A percentile compares a stretch with the other conserved stretches of the same genome.
Conservation (phyloP, 2,329 filamentous ascomycete genomes). For the Phialocephala subalpina region DNA sequence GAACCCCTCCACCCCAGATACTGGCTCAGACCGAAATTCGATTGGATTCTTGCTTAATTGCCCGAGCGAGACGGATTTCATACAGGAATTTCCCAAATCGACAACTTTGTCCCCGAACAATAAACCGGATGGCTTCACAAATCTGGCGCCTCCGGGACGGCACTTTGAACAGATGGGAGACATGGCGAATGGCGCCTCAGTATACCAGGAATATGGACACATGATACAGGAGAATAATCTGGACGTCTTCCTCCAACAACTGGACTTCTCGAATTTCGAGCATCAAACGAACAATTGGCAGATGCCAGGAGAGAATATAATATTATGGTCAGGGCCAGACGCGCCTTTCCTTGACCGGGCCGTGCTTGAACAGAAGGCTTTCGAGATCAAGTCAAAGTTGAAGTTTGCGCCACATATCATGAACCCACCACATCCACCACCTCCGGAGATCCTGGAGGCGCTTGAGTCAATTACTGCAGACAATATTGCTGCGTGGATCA, state of each 20-base stretch:
- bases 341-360: constrained; percentile 31
- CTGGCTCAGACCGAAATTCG: constrained; percentile 42
- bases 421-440: constrained; percentile 31
- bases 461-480: constrained; percentile 39
- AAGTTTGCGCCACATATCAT: constrained; percentile 35
- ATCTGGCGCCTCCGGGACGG: constrained; percentile 11
- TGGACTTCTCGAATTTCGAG: constrained; percentile 42
- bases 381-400: constrained; percentile 41
- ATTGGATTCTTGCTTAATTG: constrained; percentile 45
- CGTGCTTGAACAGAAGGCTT: constrained; percentile 38
- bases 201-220: constrained; percentile 30
- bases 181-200: constrained; percentile 2
- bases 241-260: constrained; percentile 35
- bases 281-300: constrained; percentile 37
- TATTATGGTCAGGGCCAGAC: constrained; percentile 34
- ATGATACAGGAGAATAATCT: constrained; percentile 32
- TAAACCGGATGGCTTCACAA: constrained; percentile 25
- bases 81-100: constrained; percentile 40
- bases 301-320: constrained; percentile 35
- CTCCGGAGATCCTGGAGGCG: constrained; percentile 38
- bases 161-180: constrained; percentile 21
- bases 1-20: constrained; percentile 37
- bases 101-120: constrained; percentile 34
- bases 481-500: constrained; percentile 38
- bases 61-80: constrained; percentile 40